Percentiles rank a stretch among this genome's conserved stretches.
These are phyloP conservation scores for Lupinus albus DNA, from an alignment of 306 rosid genomes.

Conservation along the genomic window DNA sequence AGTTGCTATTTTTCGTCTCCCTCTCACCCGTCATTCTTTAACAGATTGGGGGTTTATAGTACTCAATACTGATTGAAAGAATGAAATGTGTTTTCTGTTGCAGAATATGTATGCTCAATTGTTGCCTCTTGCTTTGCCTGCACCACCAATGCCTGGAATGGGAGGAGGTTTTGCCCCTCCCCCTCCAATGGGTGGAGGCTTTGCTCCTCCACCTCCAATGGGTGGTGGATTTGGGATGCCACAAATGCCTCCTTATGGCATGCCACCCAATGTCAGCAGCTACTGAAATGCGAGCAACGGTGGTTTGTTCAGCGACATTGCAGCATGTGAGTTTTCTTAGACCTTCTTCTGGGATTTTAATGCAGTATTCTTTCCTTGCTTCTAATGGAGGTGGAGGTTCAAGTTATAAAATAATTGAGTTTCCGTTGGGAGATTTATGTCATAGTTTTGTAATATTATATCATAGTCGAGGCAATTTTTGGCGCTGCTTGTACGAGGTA, in stretches of 20 bases:
- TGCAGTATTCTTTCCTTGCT: constrained; percentile 52
- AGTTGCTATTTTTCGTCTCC: constrained; percentile 19
- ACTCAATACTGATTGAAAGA: neutral
- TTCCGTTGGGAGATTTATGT: constrained; percentile 48
- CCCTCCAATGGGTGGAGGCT: constrained; percentile 60
- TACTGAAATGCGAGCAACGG: constrained; percentile 49
- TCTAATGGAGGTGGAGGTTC: constrained; percentile 60
- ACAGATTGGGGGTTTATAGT: constrained; percentile 7
- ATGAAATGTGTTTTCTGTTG: constrained; percentile 41
- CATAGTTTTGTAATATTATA: constrained; percentile 67
- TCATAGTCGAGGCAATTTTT: constrained; percentile 67
- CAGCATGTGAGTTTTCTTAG: constrained; percentile 18
- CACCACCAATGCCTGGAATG: constrained; percentile 94
- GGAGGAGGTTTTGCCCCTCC: neutral
- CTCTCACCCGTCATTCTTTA: constrained; percentile 5
- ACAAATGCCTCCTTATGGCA: constrained; percentile 96
- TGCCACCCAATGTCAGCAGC: constrained; percentile 87
- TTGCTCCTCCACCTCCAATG: constrained; percentile 76
- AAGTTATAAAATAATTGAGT: constrained; percentile 53
- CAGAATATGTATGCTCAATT: constrained; percentile 99
- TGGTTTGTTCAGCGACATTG: constrained; percentile 25
- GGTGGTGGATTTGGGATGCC: constrained; percentile 99
- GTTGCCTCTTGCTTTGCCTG: constrained; percentile 97
- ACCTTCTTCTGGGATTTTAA: constrained; percentile 45
- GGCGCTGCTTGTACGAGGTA: constrained; percentile 59